Evolutionary conservation across 2,329 filamentous ascomycete genomes (phyloP), one percentile per base, ranked within the genome.

Genomic region (Beauveria sp.): DNA sequence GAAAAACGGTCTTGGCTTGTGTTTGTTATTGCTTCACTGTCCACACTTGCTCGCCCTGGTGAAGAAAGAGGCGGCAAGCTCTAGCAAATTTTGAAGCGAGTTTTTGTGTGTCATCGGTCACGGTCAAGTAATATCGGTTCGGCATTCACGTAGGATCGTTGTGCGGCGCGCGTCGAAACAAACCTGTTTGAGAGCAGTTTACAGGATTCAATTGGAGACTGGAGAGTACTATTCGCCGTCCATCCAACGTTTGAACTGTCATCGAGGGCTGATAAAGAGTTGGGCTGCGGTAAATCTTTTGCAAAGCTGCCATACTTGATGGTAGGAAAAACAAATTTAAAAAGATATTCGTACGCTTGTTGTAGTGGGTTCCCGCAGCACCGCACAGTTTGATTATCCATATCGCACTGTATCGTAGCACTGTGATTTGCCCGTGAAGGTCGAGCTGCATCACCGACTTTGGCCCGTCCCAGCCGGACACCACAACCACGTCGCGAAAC

Each of bases 21-120:
- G 76, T 76, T 82, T 75, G 63, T 75, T 86, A 67, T 86, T 78
- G 84, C 84, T 86, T 86, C 84, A 85, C 75, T 85, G 84, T 86
- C 84, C 84, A 86, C 84, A 86, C 84, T 83, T 83, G 81, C 79
- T 72, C 83, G 82, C 77, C 79, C 77, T 84, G 74, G 76, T 68
- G 71, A 70, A 56, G 68, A 70, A 72, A 75, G 72, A 79, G 76
- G 76, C 82, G 83, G 78, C 81, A 85, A 84, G 83, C 82, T 86
- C 83, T 86, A 86, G 83, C 83, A 83, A 78, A 76, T 77, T 77
- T 82, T 75, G 82, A 86, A 86, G 83, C 82, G 70, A 64, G 52
- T 61, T 45, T 51, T 50, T 56, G 58, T 26, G 20, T 14, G 58
- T 20, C 24, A 28, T 47, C n/a, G 45, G 20, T 51, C 26, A 42